phyloP scores from a whole-genome alignment of 2,329 filamentous ascomycete genomes.

The Trichoderma asperellum region DNA sequence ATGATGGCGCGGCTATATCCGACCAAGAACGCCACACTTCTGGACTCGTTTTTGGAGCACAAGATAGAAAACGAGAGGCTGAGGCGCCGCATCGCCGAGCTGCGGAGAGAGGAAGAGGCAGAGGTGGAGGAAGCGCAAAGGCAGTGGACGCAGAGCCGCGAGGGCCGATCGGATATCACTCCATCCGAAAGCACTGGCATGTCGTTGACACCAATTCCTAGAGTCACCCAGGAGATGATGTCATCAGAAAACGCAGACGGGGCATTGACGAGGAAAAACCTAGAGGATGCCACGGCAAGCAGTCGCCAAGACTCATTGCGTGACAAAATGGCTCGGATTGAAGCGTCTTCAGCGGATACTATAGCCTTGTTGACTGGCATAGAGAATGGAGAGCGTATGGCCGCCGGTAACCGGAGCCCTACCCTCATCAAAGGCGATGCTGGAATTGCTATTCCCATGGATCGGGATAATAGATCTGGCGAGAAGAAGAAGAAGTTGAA shows the following conservation, averaged over 20 bases:
- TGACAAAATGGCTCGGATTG: conserved; percentile 84
- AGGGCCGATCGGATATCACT: conserved; percentile 58
- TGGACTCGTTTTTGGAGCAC: conserved; percentile 94
- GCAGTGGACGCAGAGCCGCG: conserved; percentile 63
- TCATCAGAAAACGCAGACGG: conserved; percentile 71
- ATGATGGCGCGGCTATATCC: conserved; percentile 91
- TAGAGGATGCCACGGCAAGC: conserved; percentile 71
- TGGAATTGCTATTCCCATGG: conserved; percentile 80
- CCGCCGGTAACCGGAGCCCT: conserved; percentile 80
- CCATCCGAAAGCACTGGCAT: conserved; percentile 51
- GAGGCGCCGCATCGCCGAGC: conserved; percentile 79
- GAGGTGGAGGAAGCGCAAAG: conserved; percentile 70
- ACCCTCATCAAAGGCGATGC: conserved; percentile 82
- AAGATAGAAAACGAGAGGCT: conserved; percentile 95
- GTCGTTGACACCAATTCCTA: conserved; percentile 39
- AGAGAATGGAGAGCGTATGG: conserved; percentile 88
- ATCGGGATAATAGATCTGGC: conserved; percentile 71
- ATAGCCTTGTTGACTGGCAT: conserved; percentile 93
- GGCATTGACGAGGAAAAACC: conserved; percentile 76
- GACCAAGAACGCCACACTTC: conserved; percentile 79
- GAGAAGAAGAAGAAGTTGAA: conserved; percentile 92
- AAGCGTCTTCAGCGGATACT: conserved; percentile 73
- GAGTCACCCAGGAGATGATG: conserved; percentile 51
- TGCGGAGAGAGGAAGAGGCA: conserved; percentile 83
- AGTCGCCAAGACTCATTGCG: conserved; percentile 74